Conservation (phyloP, 768 basidiomycete species). For the Suillus hirtellus region DNA sequence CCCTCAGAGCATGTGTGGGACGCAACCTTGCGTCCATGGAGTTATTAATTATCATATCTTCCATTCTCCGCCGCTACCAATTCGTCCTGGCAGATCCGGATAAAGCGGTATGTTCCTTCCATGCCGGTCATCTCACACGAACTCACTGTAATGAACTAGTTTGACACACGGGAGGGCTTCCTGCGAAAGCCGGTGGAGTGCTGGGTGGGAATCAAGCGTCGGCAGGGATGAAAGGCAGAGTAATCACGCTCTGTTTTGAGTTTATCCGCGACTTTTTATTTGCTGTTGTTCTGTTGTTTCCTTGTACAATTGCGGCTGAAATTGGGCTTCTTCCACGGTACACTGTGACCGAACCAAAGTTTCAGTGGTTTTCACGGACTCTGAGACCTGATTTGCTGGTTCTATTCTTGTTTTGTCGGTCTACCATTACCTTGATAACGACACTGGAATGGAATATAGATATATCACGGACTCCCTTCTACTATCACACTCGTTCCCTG, state of each 20-base stretch:
- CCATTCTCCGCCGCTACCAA: conserved; percentile 73
- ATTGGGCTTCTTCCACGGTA: neutral
- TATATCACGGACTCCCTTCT: neutral
- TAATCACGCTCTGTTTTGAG: neutral
- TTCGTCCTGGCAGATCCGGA: conserved; percentile 66
- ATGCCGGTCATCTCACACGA: conserved; percentile 11
- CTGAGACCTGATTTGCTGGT: neutral
- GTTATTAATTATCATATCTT: conserved; percentile 77
- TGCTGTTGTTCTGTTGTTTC: neutral
- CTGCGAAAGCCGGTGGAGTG: conserved; percentile 80
- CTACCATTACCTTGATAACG: neutral
- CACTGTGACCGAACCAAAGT: neutral
- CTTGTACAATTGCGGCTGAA: neutral
- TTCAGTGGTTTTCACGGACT: neutral
- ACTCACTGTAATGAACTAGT: conserved; percentile 37
- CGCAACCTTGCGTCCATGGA: conserved; percentile 81
- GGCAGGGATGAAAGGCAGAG: conserved; percentile 37
- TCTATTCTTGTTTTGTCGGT: conserved; percentile 20
- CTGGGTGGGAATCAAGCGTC: conserved; percentile 68
- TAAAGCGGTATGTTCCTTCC: conserved; percentile 45
- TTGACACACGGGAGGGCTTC: conserved; percentile 83
- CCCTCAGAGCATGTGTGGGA: conserved; percentile 74
- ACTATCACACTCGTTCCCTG: neutral
- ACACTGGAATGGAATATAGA: neutral
- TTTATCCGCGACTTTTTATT: neutral